Percentiles rank a stretch among this genome's conserved stretches.
These are phyloP conservation scores for Lentithecium fluviatile DNA, from an alignment of 495 filamentous ascomycete genomes.

Conservation along the genomic window DNA sequence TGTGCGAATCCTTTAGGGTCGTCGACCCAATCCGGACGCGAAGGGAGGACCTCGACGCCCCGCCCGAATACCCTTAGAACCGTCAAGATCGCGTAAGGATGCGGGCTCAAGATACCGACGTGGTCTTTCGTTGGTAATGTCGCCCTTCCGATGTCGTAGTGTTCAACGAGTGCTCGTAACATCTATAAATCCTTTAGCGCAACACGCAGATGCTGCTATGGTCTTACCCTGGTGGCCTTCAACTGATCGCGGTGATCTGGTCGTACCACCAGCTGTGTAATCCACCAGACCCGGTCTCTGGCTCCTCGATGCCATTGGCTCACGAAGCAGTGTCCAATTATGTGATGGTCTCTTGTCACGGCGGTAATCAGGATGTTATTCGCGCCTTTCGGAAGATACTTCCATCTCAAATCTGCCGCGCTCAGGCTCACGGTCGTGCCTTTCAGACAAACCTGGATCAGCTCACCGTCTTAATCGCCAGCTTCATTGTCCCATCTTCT, in stretches of 20 bases:
- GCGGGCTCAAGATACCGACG: background rate
- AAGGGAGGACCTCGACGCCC: background rate
- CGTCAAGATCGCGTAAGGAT: background rate
- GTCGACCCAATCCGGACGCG: background rate
- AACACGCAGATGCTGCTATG: too few relatives aligned
- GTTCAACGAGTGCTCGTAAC: background rate
- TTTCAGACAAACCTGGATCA: background rate
- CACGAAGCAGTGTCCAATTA: background rate
- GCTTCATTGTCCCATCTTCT: too few relatives aligned
- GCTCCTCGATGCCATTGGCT: background rate
- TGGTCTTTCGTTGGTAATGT: background rate
- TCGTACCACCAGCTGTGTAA: background rate
- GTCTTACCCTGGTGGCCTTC: background rate
- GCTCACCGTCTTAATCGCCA: too few relatives aligned
- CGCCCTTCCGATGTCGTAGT: background rate
- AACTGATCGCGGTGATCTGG: background rate
- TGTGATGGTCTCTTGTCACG: background rate
- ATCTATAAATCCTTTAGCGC: too few relatives aligned
- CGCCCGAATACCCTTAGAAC: background rate
- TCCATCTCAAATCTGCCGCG: background rate
- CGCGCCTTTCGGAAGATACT: background rate
- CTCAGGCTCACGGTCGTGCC: background rate
- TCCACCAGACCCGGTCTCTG: background rate
- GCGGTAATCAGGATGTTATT: background rate
- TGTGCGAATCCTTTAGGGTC: background rate